Evolutionary conservation across 2,329 filamentous ascomycete genomes (phyloP), one percentile per base, ranked within the genome.

Genomic region (Rhynchosporium graminicola): DNA sequence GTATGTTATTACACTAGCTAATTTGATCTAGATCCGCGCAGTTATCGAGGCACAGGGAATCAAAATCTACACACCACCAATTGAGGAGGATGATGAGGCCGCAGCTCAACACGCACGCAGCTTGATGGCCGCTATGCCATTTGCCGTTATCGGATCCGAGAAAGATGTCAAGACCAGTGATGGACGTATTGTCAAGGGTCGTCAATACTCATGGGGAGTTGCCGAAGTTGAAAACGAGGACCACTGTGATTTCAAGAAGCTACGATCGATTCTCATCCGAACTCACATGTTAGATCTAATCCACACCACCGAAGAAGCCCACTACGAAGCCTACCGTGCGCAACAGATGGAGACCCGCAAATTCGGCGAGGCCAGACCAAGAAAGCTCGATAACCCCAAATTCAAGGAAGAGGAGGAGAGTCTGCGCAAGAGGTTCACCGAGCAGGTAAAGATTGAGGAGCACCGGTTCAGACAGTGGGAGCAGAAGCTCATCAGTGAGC

Each of bases 231-330:
- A 99, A 85, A 99, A 99, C 76, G 95, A 99, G 81, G 95, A 99
- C 77, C 95, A 99, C 85, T 99, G 95, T 81, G 95, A 99, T 80
- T 99, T 99, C 85, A 99, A 99, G 90, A 99, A 99, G 85, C 90
- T 99, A 68, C 93, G 95, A 74, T 97, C 94, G 55, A 98, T 99
- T 74, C 85, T 99, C 70, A 98, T 99, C 82, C 92, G 95, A 78
- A 97, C 94, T 57, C 95, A 99, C 83, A 99, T 99, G 95, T 87
- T 99, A 74, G 95, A 99, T 77, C 90, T 99, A 69, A 99, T 99
- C 77, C 95, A 99, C 84, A 99, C 96, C 68, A 99, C 95, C 71
- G 95, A 99, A 81, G 95, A 99, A 84, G 88, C 92, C 74, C 95
- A 99, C 85, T 99, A 99, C 83, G 95, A 99, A 80, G 94, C 92